phyloP scores from a whole-genome alignment of 257 asterid species.

The Solanum chilense region DNA sequence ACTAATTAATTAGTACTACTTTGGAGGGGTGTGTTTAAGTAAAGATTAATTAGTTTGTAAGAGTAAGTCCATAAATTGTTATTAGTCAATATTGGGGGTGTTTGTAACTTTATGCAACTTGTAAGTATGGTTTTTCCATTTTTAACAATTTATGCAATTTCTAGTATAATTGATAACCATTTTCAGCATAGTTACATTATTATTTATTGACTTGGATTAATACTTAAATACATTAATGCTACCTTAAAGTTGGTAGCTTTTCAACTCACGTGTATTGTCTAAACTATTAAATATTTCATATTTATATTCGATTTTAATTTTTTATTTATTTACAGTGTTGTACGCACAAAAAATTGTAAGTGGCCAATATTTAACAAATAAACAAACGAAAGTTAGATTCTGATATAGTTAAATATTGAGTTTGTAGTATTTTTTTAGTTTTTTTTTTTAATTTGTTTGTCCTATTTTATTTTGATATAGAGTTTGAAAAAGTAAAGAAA shows the following conservation, averaged over 20 bases:
- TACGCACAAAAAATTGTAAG: not conserved
- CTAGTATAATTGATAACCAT: not conserved
- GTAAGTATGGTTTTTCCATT: not conserved
- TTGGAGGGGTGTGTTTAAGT: not conserved
- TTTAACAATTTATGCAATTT: slow-evolving; percentile 1
- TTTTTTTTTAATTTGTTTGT: not conserved
- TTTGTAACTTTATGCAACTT: not conserved
- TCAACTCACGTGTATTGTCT: not conserved
- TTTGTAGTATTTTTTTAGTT: not conserved
- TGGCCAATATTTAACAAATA: not conserved
- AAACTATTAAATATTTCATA: not conserved
- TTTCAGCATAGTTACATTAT: not conserved
- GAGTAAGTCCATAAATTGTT: slow-evolving; percentile 4
- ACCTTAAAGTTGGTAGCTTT: not conserved
- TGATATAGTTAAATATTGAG: not conserved
- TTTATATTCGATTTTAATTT: not conserved
- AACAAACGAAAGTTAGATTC: not conserved
- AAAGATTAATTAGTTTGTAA: not conserved
- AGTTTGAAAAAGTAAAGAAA: too few relatives aligned
- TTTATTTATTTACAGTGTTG: not conserved
- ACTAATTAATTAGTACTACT: not conserved
- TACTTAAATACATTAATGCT: not conserved
- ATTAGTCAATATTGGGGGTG: not conserved
- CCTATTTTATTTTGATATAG: not conserved
- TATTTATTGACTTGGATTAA: not conserved